phyloP scores from a whole-genome alignment of 1,139 yeast species.

The Insectozyma bohioensis region DNA sequence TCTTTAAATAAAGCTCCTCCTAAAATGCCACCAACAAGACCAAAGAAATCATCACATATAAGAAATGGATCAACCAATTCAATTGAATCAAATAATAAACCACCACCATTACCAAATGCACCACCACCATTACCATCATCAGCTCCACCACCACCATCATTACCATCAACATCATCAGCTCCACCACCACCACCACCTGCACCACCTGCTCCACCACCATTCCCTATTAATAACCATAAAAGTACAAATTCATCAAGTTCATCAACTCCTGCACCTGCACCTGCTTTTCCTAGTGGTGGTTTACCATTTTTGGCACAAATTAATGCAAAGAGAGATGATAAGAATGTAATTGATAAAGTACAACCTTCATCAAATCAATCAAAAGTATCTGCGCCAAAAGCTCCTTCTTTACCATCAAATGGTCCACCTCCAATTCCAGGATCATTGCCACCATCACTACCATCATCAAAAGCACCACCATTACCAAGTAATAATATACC shows the following conservation, averaged over 20 bases:
- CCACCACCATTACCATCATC: conserved; percentile 21
- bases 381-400: conserved; percentile 14
- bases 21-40: conserved; percentile 32
- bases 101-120: conserved; percentile 14
- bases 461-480: conserved; percentile 16
- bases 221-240: background rate
- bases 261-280: conserved; percentile 22
- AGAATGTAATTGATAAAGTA: conserved; percentile 55
- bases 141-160: conserved; percentile 20
- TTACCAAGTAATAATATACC: conserved; percentile 9
- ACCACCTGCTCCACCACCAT: conserved; percentile 2
- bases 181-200: conserved; percentile 19
- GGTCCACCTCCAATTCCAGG: conserved; percentile 14
- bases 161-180: conserved; percentile 20
- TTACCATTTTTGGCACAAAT: conserved; percentile 57
- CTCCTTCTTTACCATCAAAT: conserved; percentile 15
- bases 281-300: conserved; percentile 25
- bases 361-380: conserved; percentile 11
- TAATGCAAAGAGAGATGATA: conserved; percentile 52
- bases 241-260: background rate
- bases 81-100: conserved; percentile 17
- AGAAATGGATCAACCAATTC: conserved; percentile 22
- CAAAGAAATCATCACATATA: conserved; percentile 33
- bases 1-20: conserved; percentile 21
- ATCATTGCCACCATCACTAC: conserved; percentile 15